phyloP scores from a whole-genome alignment of 1,139 yeast species.

The Torulaspora pretoriensis region DNA sequence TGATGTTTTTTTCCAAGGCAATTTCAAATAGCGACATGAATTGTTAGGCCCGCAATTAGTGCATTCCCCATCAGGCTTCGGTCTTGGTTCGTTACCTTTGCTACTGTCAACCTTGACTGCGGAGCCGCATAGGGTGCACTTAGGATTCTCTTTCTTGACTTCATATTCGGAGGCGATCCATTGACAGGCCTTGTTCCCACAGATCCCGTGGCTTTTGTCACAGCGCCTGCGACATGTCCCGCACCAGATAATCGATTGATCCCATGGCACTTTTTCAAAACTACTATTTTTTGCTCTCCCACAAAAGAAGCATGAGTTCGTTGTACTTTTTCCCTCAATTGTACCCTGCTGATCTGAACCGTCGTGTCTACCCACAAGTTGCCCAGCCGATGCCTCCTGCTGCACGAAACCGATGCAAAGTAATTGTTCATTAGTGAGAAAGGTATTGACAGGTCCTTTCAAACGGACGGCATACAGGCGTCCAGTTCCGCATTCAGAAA shows the following conservation, averaged over 20 bases:
- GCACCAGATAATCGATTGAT: background rate
- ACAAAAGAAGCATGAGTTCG: constrained; percentile 1
- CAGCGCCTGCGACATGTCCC: constrained; percentile 1
- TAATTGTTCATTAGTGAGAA: constrained; percentile 2
- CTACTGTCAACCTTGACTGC: no score
- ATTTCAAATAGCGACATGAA: background rate
- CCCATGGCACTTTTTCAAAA: background rate
- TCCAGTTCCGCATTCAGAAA: background rate
- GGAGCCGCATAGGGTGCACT: no score
- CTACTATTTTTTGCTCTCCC: background rate
- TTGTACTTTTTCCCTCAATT: no score
- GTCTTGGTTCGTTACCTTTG: no score
- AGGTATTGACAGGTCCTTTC: background rate
- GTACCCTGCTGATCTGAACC: no score
- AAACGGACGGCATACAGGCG: background rate
- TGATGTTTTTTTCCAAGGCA: constrained; percentile 1
- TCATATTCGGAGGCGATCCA: no score
- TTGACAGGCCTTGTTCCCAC: no score
- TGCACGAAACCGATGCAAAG: background rate
- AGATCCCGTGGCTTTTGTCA: background rate
- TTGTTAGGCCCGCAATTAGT: no score
- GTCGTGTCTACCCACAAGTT: no score
- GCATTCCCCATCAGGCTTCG: no score
- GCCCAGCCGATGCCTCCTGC: no score
- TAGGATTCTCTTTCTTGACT: no score